A percentile compares a stretch with the other conserved stretches of the same genome.
Conservation (phyloP, 2,329 filamentous ascomycete species). For the Phyllosticta citribraziliensis region DNA sequence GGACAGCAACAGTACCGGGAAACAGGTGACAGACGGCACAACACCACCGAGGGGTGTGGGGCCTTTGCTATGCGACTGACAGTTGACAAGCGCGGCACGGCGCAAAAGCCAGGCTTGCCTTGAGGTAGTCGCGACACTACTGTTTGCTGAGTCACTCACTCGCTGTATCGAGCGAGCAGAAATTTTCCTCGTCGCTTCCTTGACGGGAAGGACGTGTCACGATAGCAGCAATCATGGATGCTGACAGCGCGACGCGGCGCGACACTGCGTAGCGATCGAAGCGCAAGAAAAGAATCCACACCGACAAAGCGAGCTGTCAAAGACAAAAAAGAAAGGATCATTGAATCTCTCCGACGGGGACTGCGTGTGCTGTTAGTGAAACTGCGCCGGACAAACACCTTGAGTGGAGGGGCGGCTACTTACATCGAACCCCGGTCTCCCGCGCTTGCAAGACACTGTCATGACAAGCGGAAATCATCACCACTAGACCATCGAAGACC, state of each 20-base stretch:
- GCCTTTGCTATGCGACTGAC: not conserved
- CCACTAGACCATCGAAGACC: not conserved
- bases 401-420: not conserved
- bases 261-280: too few species aligned
- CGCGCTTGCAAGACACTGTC: slow-evolving; percentile 12
- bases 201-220: too few species aligned
- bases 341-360: not conserved
- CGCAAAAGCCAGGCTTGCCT: not conserved
- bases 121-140: not conserved
- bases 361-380: not conserved
- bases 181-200: too few species aligned
- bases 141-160: too few species aligned
- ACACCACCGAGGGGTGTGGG: not conserved
- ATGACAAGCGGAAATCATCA: not conserved
- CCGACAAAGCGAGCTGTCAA: not conserved
- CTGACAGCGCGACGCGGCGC: too few species aligned
- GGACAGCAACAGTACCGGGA: not conserved
- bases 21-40: not conserved
- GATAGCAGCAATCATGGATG: too few species aligned
- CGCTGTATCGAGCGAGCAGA: too few species aligned
- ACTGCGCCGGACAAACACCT: not conserved
- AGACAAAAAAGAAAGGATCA: not conserved
- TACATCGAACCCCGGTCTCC: slow-evolving; percentile 23
- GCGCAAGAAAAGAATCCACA: not conserved
- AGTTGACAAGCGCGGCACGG: not conserved